A percentile compares a stretch with the other conserved stretches of the same genome.
phyloP scores from a whole-genome alignment of 1,284 basidiomycete species.

The Ganoderma resinaceum region DNA sequence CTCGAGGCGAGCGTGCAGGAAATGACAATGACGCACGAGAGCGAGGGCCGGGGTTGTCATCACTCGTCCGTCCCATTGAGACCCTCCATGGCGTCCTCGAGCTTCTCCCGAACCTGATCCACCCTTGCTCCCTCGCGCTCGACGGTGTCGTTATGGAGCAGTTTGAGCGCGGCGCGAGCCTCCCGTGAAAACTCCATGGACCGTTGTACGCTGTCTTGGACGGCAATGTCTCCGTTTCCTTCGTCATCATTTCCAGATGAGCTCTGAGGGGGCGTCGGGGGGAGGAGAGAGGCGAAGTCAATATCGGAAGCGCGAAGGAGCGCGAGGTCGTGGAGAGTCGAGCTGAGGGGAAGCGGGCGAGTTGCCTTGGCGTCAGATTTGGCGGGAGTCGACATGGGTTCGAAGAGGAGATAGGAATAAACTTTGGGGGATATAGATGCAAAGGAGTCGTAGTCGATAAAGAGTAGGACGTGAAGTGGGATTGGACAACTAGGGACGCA shows the following conservation, averaged over 20 bases:
- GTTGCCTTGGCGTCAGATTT: conserved; percentile 32
- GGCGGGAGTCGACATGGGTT: conserved; percentile 12
- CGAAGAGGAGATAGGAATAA: neutral
- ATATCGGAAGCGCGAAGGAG: conserved; percentile 66
- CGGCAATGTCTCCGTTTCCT: neutral
- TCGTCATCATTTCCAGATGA: neutral
- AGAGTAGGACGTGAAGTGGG: neutral
- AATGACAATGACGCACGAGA: neutral
- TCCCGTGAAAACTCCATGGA: conserved; percentile 59
- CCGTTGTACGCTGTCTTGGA: conserved; percentile 50
- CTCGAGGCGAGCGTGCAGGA: no score
- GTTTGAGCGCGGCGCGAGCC: conserved; percentile 59
- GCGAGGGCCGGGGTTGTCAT: no score
- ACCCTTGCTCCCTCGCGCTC: conserved; percentile 57
- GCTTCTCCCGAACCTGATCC: conserved; percentile 54
- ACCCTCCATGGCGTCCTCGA: conserved; percentile 60
- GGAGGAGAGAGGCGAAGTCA: conserved; percentile 55
- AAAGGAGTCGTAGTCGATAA: neutral
- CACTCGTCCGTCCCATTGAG: conserved; percentile 35
- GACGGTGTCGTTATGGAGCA: conserved; percentile 59
- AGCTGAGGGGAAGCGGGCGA: conserved; percentile 61
- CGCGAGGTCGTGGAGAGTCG: conserved; percentile 76
- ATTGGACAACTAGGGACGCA: no score
- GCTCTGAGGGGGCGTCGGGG: conserved; percentile 31
- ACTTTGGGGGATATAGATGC: no score